phyloP scores from a whole-genome alignment of 768 basidiomycete genomes.

The Mycena belliarum region DNA sequence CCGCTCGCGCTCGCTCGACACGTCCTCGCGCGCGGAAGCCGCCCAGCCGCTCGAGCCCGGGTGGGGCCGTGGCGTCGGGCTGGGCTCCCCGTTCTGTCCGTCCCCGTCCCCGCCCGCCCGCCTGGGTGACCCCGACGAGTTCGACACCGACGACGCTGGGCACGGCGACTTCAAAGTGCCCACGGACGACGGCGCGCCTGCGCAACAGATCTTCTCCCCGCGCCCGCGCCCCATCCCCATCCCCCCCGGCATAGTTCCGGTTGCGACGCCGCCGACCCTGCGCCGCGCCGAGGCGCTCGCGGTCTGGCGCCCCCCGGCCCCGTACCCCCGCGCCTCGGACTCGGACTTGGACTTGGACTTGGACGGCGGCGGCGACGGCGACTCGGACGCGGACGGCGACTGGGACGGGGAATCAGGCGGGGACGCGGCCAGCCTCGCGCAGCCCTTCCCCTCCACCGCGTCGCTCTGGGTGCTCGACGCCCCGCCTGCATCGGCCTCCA shows the following conservation, averaged over 20 bases:
- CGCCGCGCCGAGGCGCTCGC: constrained; percentile 14
- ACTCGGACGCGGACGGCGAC: not conserved
- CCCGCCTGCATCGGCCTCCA: not conserved
- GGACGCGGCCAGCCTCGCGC: constrained; percentile 16
- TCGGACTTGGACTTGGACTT: too few relatives aligned
- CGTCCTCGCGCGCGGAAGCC: too few relatives aligned
- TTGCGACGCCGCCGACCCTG: not conserved
- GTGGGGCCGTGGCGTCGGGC: constrained; percentile 16
- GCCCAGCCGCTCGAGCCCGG: constrained; percentile 5
- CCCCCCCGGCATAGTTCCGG: not conserved
- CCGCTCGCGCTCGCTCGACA: constrained; percentile 17
- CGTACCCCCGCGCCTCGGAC: not conserved
- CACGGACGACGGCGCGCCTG: not conserved
- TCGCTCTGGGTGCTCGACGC: constrained; percentile 22
- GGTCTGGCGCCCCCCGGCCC: constrained; percentile 5
- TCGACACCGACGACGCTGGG: too few relatives aligned
- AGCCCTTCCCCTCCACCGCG: constrained; percentile 30
- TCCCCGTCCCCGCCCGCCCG: not conserved
- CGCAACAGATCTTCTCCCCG: constrained; percentile 3
- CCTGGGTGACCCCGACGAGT: not conserved
- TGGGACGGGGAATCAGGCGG: constrained; percentile 1
- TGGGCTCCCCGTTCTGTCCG: constrained; percentile 19
- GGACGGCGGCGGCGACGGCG: too few relatives aligned
- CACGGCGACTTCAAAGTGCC: not conserved
- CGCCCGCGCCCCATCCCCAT: not conserved